phyloP scores from a whole-genome alignment of 371 early-diverging fungal genomes.

The Ordospora colligata region DNA sequence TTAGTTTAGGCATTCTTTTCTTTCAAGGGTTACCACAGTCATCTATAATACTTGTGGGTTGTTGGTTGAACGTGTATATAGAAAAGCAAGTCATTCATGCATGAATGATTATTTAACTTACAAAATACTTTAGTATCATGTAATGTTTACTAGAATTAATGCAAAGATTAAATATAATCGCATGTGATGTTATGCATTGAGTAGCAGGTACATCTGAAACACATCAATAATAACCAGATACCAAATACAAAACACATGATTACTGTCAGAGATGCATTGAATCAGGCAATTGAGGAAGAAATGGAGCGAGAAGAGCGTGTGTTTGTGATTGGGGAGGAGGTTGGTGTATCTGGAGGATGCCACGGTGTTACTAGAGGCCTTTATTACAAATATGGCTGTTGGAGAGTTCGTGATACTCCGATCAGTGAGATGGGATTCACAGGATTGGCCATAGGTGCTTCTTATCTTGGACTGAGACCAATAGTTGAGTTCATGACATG shows the following conservation, averaged over 20 bases:
- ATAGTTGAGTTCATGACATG: slow-evolving; percentile 99
- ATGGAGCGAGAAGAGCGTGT: slow-evolving; percentile 79
- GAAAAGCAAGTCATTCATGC: no score
- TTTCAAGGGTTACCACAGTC: neutral
- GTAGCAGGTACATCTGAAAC: neutral
- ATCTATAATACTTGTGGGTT: neutral
- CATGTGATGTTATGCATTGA: neutral
- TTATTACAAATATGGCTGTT: slow-evolving; percentile 84
- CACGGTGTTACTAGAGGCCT: slow-evolving; percentile 95
- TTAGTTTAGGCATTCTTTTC: neutral
- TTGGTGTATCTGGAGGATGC: slow-evolving; percentile 91
- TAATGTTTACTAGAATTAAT: neutral
- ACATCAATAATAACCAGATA: neutral
- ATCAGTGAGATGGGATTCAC: slow-evolving; percentile 97
- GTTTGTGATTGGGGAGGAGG: slow-evolving; percentile 92
- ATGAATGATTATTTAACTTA: neutral
- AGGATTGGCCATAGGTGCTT: slow-evolving; percentile 91
- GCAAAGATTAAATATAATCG: neutral
- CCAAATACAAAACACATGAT: slow-evolving; percentile 49
- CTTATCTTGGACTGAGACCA: slow-evolving; percentile 83
- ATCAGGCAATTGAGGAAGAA: slow-evolving; percentile 91
- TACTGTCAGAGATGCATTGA: slow-evolving; percentile 92
- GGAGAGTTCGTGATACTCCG: slow-evolving; percentile 93
- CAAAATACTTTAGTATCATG: neutral
- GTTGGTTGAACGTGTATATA: no score